Conservation (phyloP, 2,329 filamentous ascomycete genomes). For the Endothia cerciana region DNA sequence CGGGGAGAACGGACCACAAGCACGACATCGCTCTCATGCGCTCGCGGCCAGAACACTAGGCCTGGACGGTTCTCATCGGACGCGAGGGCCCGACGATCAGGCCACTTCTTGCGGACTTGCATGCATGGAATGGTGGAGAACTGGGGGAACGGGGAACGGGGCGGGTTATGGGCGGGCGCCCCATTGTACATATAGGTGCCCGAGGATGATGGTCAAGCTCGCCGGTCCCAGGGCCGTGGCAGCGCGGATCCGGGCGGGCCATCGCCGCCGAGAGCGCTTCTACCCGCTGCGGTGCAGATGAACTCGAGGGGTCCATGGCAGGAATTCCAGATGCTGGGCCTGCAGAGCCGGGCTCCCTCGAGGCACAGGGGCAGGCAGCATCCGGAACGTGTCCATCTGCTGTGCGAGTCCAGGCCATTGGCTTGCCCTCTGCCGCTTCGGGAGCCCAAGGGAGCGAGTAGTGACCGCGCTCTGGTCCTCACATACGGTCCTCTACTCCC, state of each 20-base stretch:
- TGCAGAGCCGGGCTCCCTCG: neutral
- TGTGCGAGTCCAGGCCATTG: conserved; percentile 8
- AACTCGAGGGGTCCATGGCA: conserved; percentile 3
- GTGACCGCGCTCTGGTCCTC: neutral
- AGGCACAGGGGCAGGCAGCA: neutral
- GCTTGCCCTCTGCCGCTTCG: neutral
- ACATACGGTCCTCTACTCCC: neutral
- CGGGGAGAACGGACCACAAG: neutral
- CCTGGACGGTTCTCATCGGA: no score
- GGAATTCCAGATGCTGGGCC: neutral
- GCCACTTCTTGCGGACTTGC: no score
- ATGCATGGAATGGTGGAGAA: no score
- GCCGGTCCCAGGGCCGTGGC: no score
- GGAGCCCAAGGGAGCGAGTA: neutral
- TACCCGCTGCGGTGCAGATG: neutral
- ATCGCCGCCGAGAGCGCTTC: no score
- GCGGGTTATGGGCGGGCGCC: no score
- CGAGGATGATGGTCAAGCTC: no score
- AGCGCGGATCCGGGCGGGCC: no score
- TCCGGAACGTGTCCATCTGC: neutral
- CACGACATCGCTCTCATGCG: neutral
- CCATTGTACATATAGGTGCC: no score
- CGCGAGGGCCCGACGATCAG: no score
- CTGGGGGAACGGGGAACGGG: no score
- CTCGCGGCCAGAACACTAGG: no score